These are phyloP conservation scores for Gleditsia sinensis DNA, from an alignment of 306 rosid genomes.

Conservation along the genomic window DNA sequence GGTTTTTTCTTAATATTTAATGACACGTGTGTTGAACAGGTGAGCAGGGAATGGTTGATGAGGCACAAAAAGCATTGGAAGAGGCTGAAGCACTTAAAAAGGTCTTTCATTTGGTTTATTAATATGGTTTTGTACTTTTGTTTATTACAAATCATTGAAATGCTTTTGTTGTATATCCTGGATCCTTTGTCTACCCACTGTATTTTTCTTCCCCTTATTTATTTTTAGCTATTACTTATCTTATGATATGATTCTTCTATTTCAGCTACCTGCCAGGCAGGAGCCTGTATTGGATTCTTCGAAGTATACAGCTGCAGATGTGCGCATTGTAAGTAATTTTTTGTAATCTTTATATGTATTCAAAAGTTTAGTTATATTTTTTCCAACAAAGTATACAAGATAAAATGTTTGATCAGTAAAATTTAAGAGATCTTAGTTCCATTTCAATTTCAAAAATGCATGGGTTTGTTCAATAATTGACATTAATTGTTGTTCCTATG, in stretches of 20 bases:
- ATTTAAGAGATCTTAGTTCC: not conserved
- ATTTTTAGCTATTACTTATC: not conserved
- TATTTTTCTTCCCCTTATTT: not conserved
- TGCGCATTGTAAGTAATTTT: conserved; percentile 87
- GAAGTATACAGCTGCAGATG: conserved; percentile 95
- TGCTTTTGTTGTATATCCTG: not conserved
- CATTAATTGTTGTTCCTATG: not conserved
- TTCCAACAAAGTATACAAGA: not conserved
- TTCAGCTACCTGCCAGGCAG: conserved; percentile 86
- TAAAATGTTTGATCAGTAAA: not conserved
- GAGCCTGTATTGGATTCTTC: conserved; percentile 85
- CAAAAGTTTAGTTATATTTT: conserved; percentile 11
- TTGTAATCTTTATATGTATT: conserved; percentile 1
- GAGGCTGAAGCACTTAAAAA: conserved; percentile 99
- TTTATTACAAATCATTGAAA: conserved; percentile 1
- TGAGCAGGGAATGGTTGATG: conserved; percentile 96
- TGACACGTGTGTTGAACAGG: conserved; percentile 56
- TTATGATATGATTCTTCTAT: conserved; percentile 24
- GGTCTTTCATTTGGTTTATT: conserved; percentile 48
- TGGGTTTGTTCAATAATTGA: not conserved
- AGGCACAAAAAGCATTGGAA: conserved; percentile 96
- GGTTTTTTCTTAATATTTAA: not conserved
- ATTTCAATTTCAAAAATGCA: not conserved
- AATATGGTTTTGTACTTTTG: conserved; percentile 23
- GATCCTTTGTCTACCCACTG: not conserved